Percentiles rank a stretch among this genome's conserved stretches.
These are phyloP conservation scores for Globisporangium uncinulatum DNA, from an alignment of 352 stramenopile genomes.

Conservation along the genomic window DNA sequence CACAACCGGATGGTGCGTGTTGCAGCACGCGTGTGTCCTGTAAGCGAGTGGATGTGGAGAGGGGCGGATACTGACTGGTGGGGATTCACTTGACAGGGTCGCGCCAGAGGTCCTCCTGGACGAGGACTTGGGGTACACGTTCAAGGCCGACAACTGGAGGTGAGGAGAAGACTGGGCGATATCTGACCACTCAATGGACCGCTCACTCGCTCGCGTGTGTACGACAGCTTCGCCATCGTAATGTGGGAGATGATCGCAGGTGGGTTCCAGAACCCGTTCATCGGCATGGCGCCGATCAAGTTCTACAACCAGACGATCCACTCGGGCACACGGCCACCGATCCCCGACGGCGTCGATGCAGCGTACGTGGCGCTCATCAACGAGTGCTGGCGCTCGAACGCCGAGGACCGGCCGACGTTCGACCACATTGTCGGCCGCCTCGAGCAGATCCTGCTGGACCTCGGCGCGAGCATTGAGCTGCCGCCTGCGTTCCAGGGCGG, in stretches of 20 bases:
- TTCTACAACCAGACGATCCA: slow-evolving; percentile 89
- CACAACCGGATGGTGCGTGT: slow-evolving; percentile 75
- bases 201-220: neutral
- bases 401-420: slow-evolving; percentile 67
- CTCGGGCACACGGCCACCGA: slow-evolving; percentile 57
- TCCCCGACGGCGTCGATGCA: slow-evolving; percentile 59
- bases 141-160: slow-evolving; percentile 90
- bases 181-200: too few relatives aligned
- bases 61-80: neutral
- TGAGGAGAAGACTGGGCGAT: slow-evolving; percentile 14
- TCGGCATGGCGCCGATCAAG: slow-evolving; percentile 88
- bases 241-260: slow-evolving; percentile 91
- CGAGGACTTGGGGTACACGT: slow-evolving; percentile 85
- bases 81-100: slow-evolving; percentile 40
- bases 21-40: neutral
- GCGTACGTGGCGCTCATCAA: slow-evolving; percentile 73
- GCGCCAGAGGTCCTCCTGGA: slow-evolving; percentile 84
- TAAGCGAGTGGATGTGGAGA: too few relatives aligned
- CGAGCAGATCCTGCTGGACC: slow-evolving; percentile 58
- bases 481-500: slow-evolving; percentile 80
- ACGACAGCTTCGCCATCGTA: slow-evolving; percentile 78
- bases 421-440: slow-evolving; percentile 71
- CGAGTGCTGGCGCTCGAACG: slow-evolving; percentile 82
- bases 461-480: slow-evolving; percentile 78
- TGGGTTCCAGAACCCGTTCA: slow-evolving; percentile 75